Evolutionary conservation across 768 basidiomycete species (phyloP), one percentile per base, ranked within the genome.

Genomic region (Xerocomus spinulosus): DNA sequence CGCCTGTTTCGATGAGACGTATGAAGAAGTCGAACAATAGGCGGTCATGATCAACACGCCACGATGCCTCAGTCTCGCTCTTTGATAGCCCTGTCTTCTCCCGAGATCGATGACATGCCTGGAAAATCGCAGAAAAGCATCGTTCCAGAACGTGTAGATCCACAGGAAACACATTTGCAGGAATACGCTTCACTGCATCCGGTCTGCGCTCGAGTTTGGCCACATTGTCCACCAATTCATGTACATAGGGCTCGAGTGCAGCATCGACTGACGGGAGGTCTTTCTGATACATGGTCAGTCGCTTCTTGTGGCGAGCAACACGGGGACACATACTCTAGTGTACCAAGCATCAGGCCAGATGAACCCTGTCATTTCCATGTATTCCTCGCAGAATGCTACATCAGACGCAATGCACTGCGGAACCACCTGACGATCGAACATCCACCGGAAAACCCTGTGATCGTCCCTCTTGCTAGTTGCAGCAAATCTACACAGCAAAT

Each of bases 61-160:
- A 53, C 23, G 36, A 37, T 37, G 36, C 36, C 14, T 37, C 36
- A 23, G n/a, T n/a, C n/a, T n/a, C n/a, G n/a, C n/a, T n/a, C n/a
- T n/a, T n/a, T n/a, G n/a, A n/a, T n/a, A n/a, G n/a, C n/a, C n/a
- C n/a, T n/a, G n/a, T n/a, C 34, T 50, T 53, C 33, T 45, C 51
- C 37, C 39, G 44, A n/a, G 39, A 53, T 26, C 49, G 35, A 1
- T 29, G 51, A 12, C 48, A 53, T 23, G 48, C 44, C n/a, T 45
- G 51, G 20, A 53, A 53, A 13, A 53, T 53, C 2, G 43, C 51
- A 1, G 48, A 50, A 30, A 53, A 51, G 20, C 44, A 50, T 26
- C 45, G 48, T 28, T 38, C 24, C 2, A 53, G 49, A 14, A 50
- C 12, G 12, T 35, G 43, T 9, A 50, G 23, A 30, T 50, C 43